Evolutionary conservation across 78 protist species (phyloP).

Genomic region (Dictyostelium capitatum): DNA sequence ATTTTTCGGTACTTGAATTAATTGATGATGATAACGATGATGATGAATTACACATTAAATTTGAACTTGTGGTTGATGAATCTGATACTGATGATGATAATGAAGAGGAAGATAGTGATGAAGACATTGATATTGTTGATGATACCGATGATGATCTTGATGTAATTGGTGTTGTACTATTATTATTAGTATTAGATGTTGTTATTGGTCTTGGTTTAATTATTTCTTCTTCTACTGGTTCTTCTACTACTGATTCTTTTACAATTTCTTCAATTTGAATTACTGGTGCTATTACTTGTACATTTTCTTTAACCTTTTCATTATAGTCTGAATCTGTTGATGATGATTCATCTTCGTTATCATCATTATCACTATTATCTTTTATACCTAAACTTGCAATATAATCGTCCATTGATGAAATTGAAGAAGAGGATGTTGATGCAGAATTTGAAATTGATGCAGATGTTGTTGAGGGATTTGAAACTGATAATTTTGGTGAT

Average conservation of each 20-base stretch:
- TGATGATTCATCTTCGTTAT: not conserved
- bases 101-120: conserved; percentile 55
- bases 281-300: not conserved
- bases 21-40: not conserved
- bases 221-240: not conserved
- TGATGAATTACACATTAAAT: not conserved
- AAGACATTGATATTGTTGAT: conserved; percentile 17
- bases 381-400: not conserved
- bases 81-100: conserved; percentile 36
- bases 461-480: no score
- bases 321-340: not conserved
- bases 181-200: not conserved
- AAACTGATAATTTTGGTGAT: not conserved
- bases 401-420: not conserved
- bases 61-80: not conserved
- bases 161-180: conserved; percentile 8
- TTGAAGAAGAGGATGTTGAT: conserved; percentile 1
- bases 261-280: not conserved
- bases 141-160: conserved; percentile 62
- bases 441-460: not conserved
- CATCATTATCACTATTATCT: not conserved
- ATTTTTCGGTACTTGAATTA: not conserved
- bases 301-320: not conserved
- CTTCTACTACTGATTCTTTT: not conserved
- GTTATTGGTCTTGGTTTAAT: not conserved